These are phyloP conservation scores for Sinapis alba DNA, from an alignment of 441 rosid species.

Conservation along the genomic window DNA sequence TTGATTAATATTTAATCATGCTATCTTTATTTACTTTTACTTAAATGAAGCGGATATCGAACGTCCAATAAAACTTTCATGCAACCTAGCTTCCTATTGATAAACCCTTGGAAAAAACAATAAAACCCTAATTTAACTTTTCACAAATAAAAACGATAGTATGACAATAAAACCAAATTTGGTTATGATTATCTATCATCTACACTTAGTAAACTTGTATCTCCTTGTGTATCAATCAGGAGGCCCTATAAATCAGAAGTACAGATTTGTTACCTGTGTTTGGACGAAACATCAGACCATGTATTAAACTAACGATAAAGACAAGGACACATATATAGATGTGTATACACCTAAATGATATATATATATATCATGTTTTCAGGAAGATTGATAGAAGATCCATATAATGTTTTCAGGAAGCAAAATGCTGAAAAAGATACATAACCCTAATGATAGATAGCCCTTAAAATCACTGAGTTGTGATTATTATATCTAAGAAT, in stretches of 20 bases:
- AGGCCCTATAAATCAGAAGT: not conserved
- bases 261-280: not conserved
- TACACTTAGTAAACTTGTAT: not conserved
- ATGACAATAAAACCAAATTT: too few species aligned
- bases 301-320: conserved; percentile 11
- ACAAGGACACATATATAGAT: not conserved
- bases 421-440: conserved; percentile 32
- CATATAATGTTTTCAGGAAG: conserved; percentile 23
- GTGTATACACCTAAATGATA: not conserved
- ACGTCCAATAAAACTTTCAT: too few species aligned
- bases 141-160: too few species aligned
- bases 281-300: conserved; percentile 10
- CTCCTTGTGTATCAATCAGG: not conserved
- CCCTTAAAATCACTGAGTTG: conserved; percentile 1
- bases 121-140: not conserved
- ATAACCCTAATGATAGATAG: conserved; percentile 36
- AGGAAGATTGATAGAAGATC: conserved; percentile 26
- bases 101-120: not conserved
- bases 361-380: conserved; percentile 4
- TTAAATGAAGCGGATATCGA: too few species aligned
- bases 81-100: not conserved
- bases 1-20: too few species aligned
- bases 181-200: not conserved
- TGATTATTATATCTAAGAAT: conserved; percentile 37
- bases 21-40: too few species aligned